A percentile compares a stretch with the other conserved stretches of the same genome.
Conservation (phyloP, 2,329 filamentous ascomycete species). For the Fusarium robinianum region DNA sequence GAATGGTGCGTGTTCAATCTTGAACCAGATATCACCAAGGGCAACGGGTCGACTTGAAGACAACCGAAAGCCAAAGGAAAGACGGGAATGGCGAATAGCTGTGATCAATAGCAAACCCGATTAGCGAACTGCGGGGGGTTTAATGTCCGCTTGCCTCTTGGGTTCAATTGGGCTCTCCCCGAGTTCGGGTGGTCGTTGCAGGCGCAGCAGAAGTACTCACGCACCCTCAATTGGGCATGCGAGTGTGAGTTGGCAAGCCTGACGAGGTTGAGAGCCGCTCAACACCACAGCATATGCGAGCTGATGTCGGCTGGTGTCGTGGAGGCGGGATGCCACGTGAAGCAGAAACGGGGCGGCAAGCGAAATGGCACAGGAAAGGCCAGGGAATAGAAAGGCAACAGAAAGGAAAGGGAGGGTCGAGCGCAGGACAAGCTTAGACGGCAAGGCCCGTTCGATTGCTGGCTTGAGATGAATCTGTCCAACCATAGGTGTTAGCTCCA, state of each 20-base stretch:
- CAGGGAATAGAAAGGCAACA: slow-evolving; percentile 6
- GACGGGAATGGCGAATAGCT: slow-evolving; percentile 33
- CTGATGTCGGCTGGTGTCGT: too few species aligned
- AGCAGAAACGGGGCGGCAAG: too few species aligned
- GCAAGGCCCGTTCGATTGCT: slow-evolving; percentile 32
- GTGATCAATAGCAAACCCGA: slow-evolving; percentile 30
- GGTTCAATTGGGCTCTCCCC: slow-evolving; percentile 54
- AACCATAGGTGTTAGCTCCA: slow-evolving; percentile 44
- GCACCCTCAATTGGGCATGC: slow-evolving; percentile 63
- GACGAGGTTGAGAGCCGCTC: slow-evolving; percentile 52
- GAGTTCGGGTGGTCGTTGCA: too few species aligned
- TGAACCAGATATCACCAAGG: slow-evolving; percentile 15
- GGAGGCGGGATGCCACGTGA: too few species aligned
- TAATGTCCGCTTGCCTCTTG: slow-evolving; percentile 44
- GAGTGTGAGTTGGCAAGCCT: slow-evolving; percentile 66
- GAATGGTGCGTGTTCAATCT: slow-evolving; percentile 23
- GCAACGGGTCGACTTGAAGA: slow-evolving; percentile 14
- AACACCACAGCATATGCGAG: slow-evolving; percentile 64
- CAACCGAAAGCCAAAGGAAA: slow-evolving; percentile 16
- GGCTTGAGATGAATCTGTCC: slow-evolving; percentile 40
- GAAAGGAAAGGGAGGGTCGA: slow-evolving; percentile 10
- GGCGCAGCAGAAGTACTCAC: too few species aligned
- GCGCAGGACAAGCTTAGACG: slow-evolving; percentile 25
- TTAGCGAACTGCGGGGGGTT: slow-evolving; percentile 37
- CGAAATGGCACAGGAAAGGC: too few species aligned